Base-by-base conservation (phyloP, 805 yeast species). In the Candida sanyiensis region DNA sequence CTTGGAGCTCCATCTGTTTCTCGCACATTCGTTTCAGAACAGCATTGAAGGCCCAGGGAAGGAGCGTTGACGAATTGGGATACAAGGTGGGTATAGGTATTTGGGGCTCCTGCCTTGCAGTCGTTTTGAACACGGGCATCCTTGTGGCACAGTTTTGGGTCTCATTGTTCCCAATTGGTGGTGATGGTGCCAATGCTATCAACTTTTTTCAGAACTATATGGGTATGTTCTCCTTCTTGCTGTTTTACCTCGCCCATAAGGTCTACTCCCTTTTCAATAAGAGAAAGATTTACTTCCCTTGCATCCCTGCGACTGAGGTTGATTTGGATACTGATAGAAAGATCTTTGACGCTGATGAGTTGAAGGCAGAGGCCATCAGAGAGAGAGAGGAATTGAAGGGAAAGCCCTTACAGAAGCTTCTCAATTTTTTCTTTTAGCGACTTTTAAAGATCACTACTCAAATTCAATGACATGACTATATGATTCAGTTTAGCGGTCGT, bases 101-200 rank as follows among this genome's bases (percentile, higher is more conserved):
- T 7, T 61, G 58, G 56, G 82, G 81, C 10, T 76, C 82, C 1
- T 67, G 61, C 50, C 69, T 67, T 51, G 80, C 77, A 6, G 54
- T 72, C 11, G 36, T 64, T 10, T 58, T 80, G 46, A 72, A 77
- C 54, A 38, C 63, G 9, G 62, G 77, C 40, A 69, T 78, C 22
- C 50, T 78, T 19, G 58, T 71, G 37, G 81, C 78, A 3, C 83
- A 77, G 54, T 76, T 79, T 57, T 79, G 83, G 80, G 72, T 78
- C 35, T 80, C 83, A 7, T 57, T 78, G 37, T 77, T 67, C 53
- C 83, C 86, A 35, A 58, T 80, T 37, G 77, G 72, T 2, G 62
- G 62, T 18, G 56, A 48, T 50, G 55, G 52, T 29, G 58, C 64
- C 3, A 58, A 62, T 42, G 66, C 64, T 38, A 49, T 56, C 23